Base-by-base conservation (phyloP, 2,329 filamentous ascomycete genomes). In the Beauveria australis region DNA sequence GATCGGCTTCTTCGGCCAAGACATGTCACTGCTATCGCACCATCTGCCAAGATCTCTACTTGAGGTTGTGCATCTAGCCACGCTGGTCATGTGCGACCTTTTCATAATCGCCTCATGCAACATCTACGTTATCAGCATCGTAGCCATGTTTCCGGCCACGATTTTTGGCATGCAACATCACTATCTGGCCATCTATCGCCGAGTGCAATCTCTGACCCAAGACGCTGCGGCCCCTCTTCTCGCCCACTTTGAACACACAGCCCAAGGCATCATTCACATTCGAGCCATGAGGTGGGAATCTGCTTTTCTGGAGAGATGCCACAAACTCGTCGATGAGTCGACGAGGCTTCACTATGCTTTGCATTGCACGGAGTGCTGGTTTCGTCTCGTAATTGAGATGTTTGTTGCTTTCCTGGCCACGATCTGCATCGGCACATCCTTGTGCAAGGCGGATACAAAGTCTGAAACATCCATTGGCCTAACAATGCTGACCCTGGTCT, bases 281-380 rank as follows among this genome's bases (percentile, higher is more conserved):
- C 75, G 81, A 19, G 79, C 81, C 1, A 83, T 83, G 62, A 76
- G 77, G 3, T 85, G 82, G 82, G 71, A 78, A 43, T 66, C 70
- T 1, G 66, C 70, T 4, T 74, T 77, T 61, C 70, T 74, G 30
- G 64, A 74, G 22, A 74, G 74, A 61, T 81, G 79, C 60, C 68
- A 76, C n/a, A 63, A 66, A 3, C 71, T 81, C 0, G 68, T 85
- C 1, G 78, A 84, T 61, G 66, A 70, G 9, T 81, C 81, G 0
- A 81, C 85, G 64, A 69, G 74, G 26, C 81, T 82, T 1, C 80
- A 78, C 53, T 85, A 85, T 65, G 73, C 83, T 1, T 70, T 84
- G 10, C 79, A 74, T 58, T 77, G 76, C 37, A 75, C 82, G 14
- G 82, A 85, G 66, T 73, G 80, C 46, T 85, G 82, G 82, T 69